These are phyloP conservation scores for Diplocarpon rosae DNA, from an alignment of 2,329 filamentous ascomycete genomes.

Conservation along the genomic window DNA sequence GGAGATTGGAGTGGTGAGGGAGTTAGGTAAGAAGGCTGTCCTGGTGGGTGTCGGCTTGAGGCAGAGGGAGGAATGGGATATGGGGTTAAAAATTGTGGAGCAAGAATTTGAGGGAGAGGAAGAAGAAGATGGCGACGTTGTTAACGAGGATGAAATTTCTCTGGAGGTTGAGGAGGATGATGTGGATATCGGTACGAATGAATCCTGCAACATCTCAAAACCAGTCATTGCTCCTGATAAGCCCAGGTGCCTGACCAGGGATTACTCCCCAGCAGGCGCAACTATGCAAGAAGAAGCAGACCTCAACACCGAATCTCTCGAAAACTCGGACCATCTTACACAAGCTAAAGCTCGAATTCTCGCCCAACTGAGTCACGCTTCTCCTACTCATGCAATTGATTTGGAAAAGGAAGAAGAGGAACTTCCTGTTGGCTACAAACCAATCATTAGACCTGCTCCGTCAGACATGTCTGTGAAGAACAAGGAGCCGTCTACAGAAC, in stretches of 20 bases:
- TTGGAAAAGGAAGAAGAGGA: neutral
- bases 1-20: conserved; percentile 65
- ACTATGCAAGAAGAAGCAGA: neutral
- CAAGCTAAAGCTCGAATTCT: conserved; percentile 37
- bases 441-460: conserved; percentile 8
- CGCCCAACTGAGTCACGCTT: neutral
- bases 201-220: neutral
- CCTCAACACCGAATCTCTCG: neutral
- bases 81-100: conserved; percentile 36
- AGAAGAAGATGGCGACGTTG: conserved; percentile 12
- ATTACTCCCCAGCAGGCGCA: neutral
- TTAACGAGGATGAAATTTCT: conserved; percentile 11
- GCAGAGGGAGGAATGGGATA: conserved; percentile 27
- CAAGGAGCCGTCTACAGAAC: neutral
- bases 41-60: conserved; percentile 31
- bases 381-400: neutral
- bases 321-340: conserved; percentile 8
- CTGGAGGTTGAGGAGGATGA: conserved; percentile 6
- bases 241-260: neutral
- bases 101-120: conserved; percentile 32
- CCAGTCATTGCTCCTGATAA: neutral
- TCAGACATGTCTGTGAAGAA: neutral
- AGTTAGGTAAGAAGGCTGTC: conserved; percentile 68
- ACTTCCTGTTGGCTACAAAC: conserved; percentile 1
- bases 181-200: neutral